Conservation (phyloP, 306 rosid genomes). For the Nissolia schottii region DNA sequence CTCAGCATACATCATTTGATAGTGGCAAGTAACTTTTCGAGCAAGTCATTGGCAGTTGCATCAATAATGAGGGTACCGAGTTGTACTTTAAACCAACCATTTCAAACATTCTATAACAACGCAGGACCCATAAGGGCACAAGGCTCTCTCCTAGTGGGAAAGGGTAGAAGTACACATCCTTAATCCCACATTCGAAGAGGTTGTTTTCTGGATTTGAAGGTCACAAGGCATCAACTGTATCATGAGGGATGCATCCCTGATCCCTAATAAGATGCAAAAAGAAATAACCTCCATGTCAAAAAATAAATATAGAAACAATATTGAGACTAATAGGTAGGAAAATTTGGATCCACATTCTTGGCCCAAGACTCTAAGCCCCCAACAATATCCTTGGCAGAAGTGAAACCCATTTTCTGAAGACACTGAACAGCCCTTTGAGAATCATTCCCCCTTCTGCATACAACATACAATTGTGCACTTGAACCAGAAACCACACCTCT, state of each 20-base stretch:
- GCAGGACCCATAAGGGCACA: too few species aligned
- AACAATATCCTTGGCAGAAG: slow-evolving; percentile 72
- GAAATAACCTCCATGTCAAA: not conserved
- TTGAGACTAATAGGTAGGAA: slow-evolving; percentile 55
- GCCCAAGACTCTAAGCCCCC: slow-evolving; percentile 92
- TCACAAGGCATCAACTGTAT: too few species aligned
- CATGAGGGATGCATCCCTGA: too few species aligned
- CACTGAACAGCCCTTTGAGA: slow-evolving; percentile 85
- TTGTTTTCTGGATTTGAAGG: too few species aligned
- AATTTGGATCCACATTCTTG: slow-evolving; percentile 63
- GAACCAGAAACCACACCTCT: slow-evolving; percentile 22
- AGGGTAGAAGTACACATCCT: too few species aligned
- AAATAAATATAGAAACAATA: too few species aligned
- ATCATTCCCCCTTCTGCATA: slow-evolving; percentile 95
- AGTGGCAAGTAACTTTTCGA: not conserved
- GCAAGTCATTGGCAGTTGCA: not conserved
- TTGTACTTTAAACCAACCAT: not conserved
- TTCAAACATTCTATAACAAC: not conserved
- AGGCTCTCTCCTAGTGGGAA: too few species aligned
- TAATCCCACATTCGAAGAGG: too few species aligned
- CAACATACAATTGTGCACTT: slow-evolving; percentile 41
- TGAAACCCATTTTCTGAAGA: slow-evolving; percentile 71
- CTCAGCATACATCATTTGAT: not conserved
- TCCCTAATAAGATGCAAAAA: not conserved
- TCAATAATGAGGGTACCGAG: not conserved